Conservation (phyloP, 306 rosid species). For the Glycine tomentella region DNA sequence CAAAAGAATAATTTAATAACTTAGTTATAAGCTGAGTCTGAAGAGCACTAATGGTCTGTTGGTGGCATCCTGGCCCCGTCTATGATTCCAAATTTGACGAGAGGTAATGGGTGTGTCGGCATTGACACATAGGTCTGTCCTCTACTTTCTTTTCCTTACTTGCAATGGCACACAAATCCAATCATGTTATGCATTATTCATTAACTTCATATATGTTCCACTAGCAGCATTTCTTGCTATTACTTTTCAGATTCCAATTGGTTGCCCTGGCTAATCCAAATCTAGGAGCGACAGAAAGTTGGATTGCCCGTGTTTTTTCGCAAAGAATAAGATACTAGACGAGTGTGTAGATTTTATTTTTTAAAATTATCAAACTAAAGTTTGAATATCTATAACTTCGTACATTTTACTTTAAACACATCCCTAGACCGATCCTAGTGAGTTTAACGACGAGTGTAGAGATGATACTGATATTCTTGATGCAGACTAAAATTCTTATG, state of each 20-base stretch:
- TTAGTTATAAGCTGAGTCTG: constrained; percentile 50
- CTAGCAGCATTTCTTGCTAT: not conserved
- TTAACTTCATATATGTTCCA: too few species aligned
- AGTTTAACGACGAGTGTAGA: too few species aligned
- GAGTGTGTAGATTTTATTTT: too few species aligned
- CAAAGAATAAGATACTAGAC: not conserved
- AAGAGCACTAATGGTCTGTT: constrained; percentile 58
- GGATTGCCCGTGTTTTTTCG: not conserved
- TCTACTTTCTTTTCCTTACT: constrained; percentile 1
- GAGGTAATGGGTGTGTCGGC: constrained; percentile 52
- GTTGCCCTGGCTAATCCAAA: not conserved
- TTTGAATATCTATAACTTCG: too few species aligned
- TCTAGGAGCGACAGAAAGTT: too few species aligned
- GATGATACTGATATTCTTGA: constrained; percentile 14
- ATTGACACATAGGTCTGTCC: constrained; percentile 50
- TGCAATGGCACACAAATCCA: constrained; percentile 33
- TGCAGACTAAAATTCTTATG: constrained; percentile 46
- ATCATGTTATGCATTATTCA: constrained; percentile 37
- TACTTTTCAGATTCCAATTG: constrained; percentile 46
- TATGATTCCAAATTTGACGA: constrained; percentile 54
- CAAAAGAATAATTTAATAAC: constrained; percentile 36
- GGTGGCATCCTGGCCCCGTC: constrained; percentile 49
- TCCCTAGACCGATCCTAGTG: too few species aligned
- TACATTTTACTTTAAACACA: too few species aligned
- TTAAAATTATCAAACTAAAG: too few species aligned